Evolutionary conservation across 306 rosid genomes (phyloP).

Genomic region (Prunus davidiana): DNA sequence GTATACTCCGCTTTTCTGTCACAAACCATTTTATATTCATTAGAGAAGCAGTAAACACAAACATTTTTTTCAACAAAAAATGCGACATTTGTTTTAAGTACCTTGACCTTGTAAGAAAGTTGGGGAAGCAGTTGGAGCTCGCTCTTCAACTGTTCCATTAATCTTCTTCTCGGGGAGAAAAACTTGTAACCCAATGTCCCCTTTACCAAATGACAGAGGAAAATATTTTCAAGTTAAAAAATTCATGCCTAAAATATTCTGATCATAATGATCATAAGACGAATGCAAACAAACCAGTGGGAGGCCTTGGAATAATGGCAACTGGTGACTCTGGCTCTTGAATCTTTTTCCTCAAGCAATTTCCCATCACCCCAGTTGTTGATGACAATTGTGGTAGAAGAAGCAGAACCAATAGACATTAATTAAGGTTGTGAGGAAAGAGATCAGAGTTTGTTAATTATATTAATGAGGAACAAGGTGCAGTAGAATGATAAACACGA

Average conservation of each 20-base stretch:
- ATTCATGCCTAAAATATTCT: neutral
- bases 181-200: neutral
- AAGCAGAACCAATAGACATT: neutral
- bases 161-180: neutral
- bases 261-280: neutral
- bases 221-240: neutral
- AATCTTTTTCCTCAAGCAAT: conserved; percentile 20
- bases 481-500: neutral
- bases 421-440: neutral
- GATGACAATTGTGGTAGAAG: neutral
- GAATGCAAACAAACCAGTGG: conserved; percentile 26
- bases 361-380: conserved; percentile 29
- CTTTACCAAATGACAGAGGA: neutral
- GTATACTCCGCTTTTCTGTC: conserved; percentile 9
- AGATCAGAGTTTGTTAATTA: neutral
- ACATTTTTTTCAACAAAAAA: neutral
- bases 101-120: conserved; percentile 13
- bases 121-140: neutral
- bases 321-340: conserved; percentile 22
- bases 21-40: neutral
- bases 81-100: neutral
- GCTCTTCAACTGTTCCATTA: neutral
- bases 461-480: neutral
- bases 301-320: conserved; percentile 7
- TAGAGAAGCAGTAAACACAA: neutral